Evolutionary conservation across 495 filamentous ascomycete species (phyloP).

Genomic region (Tuber umbilicatum): DNA sequence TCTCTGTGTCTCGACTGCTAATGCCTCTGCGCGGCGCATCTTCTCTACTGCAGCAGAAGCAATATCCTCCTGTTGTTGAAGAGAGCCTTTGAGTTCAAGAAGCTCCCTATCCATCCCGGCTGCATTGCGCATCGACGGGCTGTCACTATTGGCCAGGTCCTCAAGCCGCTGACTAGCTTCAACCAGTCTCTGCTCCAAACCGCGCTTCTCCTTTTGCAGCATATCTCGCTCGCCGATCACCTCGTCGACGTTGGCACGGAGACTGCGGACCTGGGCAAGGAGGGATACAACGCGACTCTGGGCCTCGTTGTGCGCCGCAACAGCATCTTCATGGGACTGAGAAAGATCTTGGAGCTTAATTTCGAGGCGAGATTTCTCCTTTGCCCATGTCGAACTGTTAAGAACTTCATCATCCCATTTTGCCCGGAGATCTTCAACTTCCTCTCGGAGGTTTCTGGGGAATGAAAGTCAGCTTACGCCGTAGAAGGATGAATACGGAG

Average conservation of each 20-base stretch:
- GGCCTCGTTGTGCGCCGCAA: conserved; percentile 87
- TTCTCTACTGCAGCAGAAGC: conserved; percentile 89
- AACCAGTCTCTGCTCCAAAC: conserved; percentile 74
- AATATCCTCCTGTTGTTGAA: conserved; percentile 92
- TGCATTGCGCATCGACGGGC: conserved; percentile 84
- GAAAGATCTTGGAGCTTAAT: conserved; percentile 83
- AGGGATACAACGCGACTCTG: conserved; percentile 85
- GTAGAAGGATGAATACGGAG: conserved; percentile 34
- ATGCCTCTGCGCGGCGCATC: conserved; percentile 92
- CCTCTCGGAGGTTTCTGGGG: conserved; percentile 70
- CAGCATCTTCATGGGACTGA: conserved; percentile 84
- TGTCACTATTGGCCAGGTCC: conserved; percentile 77
- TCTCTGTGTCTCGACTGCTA: conserved; percentile 84
- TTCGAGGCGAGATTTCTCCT: conserved; percentile 91
- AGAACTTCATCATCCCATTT: conserved; percentile 99
- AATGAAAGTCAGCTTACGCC: conserved; percentile 57
- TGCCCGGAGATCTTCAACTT: conserved; percentile 85
- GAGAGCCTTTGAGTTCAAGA: conserved; percentile 77
- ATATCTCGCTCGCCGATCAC: conserved; percentile 76
- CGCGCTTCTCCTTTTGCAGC: conserved; percentile 80
- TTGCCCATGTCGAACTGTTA: conserved; percentile 96
- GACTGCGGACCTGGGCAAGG: conserved; percentile 79
- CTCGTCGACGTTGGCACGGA: conserved; percentile 81
- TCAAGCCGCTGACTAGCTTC: conserved; percentile 90
- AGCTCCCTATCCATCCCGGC: conserved; percentile 84